Evolutionary conservation across 495 filamentous ascomycete genomes (phyloP), one percentile per base, ranked within the genome.

Genomic region (Pyronema omphalodes): DNA sequence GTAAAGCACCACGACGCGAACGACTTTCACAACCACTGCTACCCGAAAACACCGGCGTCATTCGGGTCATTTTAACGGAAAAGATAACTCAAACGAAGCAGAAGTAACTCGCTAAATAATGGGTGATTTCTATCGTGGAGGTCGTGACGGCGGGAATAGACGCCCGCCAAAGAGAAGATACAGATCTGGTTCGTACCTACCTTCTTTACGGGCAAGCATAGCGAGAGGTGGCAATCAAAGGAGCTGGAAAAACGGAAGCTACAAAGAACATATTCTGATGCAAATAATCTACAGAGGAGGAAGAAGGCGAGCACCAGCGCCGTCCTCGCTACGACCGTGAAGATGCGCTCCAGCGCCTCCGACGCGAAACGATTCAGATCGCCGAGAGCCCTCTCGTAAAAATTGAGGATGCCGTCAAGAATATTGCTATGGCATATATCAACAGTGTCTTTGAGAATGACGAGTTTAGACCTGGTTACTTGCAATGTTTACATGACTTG

Each of bases 321-420:
- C 76, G 77, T 47, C 76, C 75, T n/a, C 81, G 83, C 63, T 86
- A 84, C 59, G 82, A 89, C 3, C 54, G 60, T 61, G 84, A 88
- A 56, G 83, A 91, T 12, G 68, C 82, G 15, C 73, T 77, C 55
- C 76, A 80, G 41, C 83, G 81, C 62, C 69, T 94, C 52, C 83
- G 86, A 59, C 84, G 82, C 58, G 82, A 88, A 67, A 73, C 94
- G 14, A 72, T 94, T 34, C 71, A 76, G 33, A 81, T 96, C 61
- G 88, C 88, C 45, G 88, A 94, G 73, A 88, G 84, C 75, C 82
- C 86, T 54, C 71, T 88, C 62, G 78, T 80, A 55, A 75, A 75
- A 57, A 85, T 83, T 60, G 82, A 91, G 60, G 87, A 95, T 57
- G 87, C 93, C 62, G 77, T 84, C 14, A 67, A 73, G 37, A 73